Evolutionary conservation across 106 monocot genomes (phyloP), one percentile per base, ranked within the genome.

Genomic region (Vanilla planifolia): DNA sequence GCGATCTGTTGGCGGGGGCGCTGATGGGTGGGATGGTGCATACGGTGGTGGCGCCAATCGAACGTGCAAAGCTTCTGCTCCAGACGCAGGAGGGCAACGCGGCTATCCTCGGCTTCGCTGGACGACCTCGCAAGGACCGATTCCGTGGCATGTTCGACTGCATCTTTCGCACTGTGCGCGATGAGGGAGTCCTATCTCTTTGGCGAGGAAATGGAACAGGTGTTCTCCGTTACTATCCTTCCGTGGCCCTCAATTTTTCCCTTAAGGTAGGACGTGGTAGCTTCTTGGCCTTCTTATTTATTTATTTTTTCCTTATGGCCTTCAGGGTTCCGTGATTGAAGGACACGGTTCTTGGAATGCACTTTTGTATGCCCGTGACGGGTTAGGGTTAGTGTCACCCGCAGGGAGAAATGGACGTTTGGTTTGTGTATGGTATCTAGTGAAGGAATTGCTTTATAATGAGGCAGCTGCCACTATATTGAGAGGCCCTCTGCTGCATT

Each of bases 161-260:
- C 79, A 63, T 99, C 57, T 73, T 33, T 22, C 76, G 98, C 16
- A 99, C 85, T 17, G 88, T 85, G 9, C 76, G 77, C 33, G 92
- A 99, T 37, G 98, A 99, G 36, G 98, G 98, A 35, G 73, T 82
- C 11, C 79, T 99, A 51, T 92, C 98, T 0, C 88, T 99, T 25
- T 99, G 98, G 98, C 81, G 98, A 35, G 98, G 98, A 47, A 99
- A 92, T 61, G 98, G 98, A 28, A 92, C 88, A 40, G 48, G 88
- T 66, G 92, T 99, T 59, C 72, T 99, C 34, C 75, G 98, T 7
- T 85, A 99, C 43, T 99, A 92, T 68, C 98, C 98, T 56, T 99
- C 98, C 62, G 98, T 99, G 20, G 98, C 98, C 57, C 92, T 99
- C 73, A 99, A 99, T 62, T 99, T 99, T 79, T 99, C 98, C 6